Evolutionary conservation across 139 green algal species (phyloP).

Genomic region (Protoeuglena noctilucae): DNA sequence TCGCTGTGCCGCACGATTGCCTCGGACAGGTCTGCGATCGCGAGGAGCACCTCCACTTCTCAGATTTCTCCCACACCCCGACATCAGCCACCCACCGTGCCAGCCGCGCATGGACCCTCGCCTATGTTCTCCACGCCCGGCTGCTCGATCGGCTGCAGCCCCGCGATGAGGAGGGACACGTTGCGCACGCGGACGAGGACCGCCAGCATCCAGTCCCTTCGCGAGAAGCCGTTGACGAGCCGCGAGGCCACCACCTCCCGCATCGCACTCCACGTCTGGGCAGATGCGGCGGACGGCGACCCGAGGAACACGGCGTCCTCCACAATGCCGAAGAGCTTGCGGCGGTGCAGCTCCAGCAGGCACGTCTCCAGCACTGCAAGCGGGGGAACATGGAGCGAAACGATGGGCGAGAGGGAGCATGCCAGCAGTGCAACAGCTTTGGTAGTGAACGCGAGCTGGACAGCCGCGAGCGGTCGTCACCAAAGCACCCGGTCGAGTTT

Average conservation of each 20-base stretch:
- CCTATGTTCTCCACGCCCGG: background rate
- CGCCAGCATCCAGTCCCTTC: background rate
- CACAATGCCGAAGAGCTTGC: background rate
- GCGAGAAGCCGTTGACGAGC: background rate
- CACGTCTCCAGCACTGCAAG: background rate
- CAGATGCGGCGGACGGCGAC: background rate
- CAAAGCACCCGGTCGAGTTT: background rate
- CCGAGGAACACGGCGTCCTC: background rate
- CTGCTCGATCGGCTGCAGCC: background rate
- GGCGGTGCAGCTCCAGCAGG: background rate
- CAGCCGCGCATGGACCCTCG: too few species aligned
- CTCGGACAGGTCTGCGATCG: too few species aligned
- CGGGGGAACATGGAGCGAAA: too few species aligned
- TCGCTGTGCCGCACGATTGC: too few species aligned
- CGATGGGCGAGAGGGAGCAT: too few species aligned
- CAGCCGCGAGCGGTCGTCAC: too few species aligned
- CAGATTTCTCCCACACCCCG: too few species aligned
- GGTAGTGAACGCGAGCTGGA: too few species aligned
- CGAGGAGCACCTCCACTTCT: too few species aligned
- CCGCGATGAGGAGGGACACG: background rate
- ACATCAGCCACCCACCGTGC: too few species aligned
- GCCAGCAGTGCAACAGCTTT: too few species aligned
- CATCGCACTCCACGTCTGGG: background rate
- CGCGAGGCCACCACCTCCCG: background rate
- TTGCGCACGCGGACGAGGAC: background rate